Evolutionary conservation across 805 yeast genomes (phyloP).

Genomic region (Saccharomyces eubayanus): DNA sequence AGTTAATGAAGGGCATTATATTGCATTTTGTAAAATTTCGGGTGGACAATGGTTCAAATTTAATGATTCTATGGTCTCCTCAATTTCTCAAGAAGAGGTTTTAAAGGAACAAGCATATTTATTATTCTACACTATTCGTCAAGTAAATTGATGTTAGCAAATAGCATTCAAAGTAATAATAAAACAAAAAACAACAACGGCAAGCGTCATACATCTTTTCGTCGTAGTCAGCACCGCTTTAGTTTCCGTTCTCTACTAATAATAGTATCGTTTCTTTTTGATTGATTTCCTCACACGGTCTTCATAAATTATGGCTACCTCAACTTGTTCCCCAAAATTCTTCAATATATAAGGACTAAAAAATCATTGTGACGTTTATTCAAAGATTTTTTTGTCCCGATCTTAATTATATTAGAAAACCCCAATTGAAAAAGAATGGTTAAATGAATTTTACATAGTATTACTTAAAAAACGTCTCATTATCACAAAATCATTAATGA

Average conservation of each 20-base stretch:
- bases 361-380: neutral
- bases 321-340: neutral
- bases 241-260: neutral
- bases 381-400: neutral
- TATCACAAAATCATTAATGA: neutral
- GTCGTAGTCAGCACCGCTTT: neutral
- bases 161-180: neutral
- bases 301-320: neutral
- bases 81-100: conserved; percentile 58
- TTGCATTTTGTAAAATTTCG: conserved; percentile 65
- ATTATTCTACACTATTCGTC: conserved; percentile 50
- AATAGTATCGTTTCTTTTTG: neutral
- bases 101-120: conserved; percentile 69
- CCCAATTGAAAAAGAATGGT: neutral
- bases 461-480: neutral
- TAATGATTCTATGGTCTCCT: conserved; percentile 78
- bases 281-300: neutral
- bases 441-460: neutral
- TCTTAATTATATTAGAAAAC: neutral
- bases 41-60: conserved; percentile 81
- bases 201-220: neutral
- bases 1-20: conserved; percentile 92
- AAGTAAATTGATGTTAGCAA: conserved; percentile 13
- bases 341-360: neutral
- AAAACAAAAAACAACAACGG: neutral